These are phyloP conservation scores for Cyberlindnera petersonii DNA, from an alignment of 805 yeast species.

Conservation along the genomic window DNA sequence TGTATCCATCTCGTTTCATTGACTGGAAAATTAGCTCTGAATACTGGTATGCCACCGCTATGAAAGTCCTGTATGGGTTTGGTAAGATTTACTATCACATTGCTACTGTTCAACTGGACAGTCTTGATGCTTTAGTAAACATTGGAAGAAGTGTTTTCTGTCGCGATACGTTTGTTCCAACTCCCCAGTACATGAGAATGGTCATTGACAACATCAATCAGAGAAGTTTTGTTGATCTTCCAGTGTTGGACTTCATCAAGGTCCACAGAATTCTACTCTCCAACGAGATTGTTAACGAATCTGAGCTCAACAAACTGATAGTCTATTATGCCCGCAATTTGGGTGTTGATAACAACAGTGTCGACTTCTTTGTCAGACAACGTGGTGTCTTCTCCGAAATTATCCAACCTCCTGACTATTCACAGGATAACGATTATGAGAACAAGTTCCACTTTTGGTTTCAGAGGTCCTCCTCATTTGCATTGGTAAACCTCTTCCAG, in stretches of 20 bases:
- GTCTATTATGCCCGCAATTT: conserved; percentile 60
- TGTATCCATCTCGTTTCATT: conserved; percentile 71
- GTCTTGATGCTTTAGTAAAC: conserved; percentile 71
- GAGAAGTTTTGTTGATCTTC: conserved; percentile 40
- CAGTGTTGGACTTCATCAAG: conserved; percentile 29
- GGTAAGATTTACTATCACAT: conserved; percentile 85
- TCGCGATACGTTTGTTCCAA: conserved; percentile 80
- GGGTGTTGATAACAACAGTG: conserved; percentile 62
- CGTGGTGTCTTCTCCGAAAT: conserved; percentile 12
- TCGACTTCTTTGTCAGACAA: conserved; percentile 45
- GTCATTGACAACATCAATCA: conserved; percentile 75
- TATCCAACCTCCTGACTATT: conserved; percentile 15
- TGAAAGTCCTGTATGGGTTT: conserved; percentile 72
- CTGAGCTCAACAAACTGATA: conserved; percentile 55
- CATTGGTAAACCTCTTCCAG: conserved; percentile 71
- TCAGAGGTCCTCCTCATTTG: conserved; percentile 71
- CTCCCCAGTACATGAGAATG: conserved; percentile 69
- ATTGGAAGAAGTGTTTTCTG: conserved; percentile 77
- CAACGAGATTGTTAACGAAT: conserved; percentile 22
- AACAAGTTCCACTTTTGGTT: conserved; percentile 60
- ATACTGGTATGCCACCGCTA: conserved; percentile 74
- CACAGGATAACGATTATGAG: conserved; percentile 25
- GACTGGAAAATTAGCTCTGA: conserved; percentile 86
- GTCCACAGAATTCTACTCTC: conserved; percentile 26
- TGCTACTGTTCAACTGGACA: conserved; percentile 75